phyloP scores from a whole-genome alignment of 1,284 basidiomycete genomes.

The Austroboletus novae-zelandiae region DNA sequence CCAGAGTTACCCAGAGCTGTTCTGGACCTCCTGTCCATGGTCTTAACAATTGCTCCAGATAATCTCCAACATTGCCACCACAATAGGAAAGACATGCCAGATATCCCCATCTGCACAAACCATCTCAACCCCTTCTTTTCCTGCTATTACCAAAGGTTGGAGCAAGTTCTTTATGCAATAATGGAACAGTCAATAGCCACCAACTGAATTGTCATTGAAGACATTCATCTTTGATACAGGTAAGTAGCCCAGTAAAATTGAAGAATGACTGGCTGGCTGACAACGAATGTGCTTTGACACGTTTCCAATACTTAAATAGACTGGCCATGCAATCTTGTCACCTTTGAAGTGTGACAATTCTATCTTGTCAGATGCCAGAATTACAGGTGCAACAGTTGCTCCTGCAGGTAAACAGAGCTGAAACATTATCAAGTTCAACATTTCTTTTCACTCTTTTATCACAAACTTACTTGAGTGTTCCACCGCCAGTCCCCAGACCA shows the following conservation, averaged over 20 bases:
- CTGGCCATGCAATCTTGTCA: slow-evolving; percentile 21
- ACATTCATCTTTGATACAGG: slow-evolving; percentile 13
- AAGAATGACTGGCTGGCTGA: slow-evolving; percentile 5
- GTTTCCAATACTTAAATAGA: slow-evolving; percentile 23
- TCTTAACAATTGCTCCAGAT: too few species aligned
- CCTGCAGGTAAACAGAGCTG: too few species aligned
- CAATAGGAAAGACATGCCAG: too few species aligned
- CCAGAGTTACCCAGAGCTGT: too few species aligned
- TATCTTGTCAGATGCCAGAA: slow-evolving; percentile 16
- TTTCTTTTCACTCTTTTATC: too few species aligned
- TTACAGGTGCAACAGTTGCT: slow-evolving; percentile 6
- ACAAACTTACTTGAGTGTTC: slow-evolving; percentile 1
- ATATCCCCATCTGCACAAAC: neutral
- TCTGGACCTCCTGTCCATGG: too few species aligned
- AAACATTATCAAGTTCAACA: too few species aligned
- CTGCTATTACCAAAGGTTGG: neutral
- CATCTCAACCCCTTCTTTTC: neutral
- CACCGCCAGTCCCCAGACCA: slow-evolving; percentile 13
- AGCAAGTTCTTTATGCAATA: slow-evolving; percentile 22
- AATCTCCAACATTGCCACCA: too few species aligned
- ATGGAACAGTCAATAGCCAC: slow-evolving; percentile 23
- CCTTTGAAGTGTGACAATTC: slow-evolving; percentile 16
- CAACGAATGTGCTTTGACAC: slow-evolving; percentile 10
- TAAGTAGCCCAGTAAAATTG: slow-evolving; percentile 22
- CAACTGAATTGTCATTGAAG: neutral